These are phyloP conservation scores for Suillus occidentalis DNA, from an alignment of 768 basidiomycete species.

Conservation along the genomic window DNA sequence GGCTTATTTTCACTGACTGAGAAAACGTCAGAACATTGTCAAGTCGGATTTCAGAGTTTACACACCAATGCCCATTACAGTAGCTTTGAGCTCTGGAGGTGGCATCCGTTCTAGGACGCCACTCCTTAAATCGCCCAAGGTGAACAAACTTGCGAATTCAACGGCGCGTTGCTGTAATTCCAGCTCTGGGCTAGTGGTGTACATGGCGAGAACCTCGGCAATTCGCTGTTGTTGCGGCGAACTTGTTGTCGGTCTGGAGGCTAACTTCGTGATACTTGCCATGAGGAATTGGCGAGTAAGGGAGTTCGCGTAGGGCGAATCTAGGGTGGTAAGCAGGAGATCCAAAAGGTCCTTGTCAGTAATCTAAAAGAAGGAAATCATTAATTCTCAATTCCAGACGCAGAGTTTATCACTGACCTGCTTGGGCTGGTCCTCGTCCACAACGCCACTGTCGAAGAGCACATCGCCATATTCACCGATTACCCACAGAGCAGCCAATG, in stretches of 20 bases:
- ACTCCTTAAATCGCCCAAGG: conserved; percentile 66
- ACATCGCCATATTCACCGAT: conserved; percentile 96
- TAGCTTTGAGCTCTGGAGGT: conserved; percentile 96
- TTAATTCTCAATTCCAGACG: not conserved
- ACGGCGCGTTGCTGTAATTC: conserved; percentile 96
- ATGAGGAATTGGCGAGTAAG: conserved; percentile 92
- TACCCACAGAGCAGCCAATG: conserved; percentile 91
- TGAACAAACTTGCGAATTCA: conserved; percentile 88
- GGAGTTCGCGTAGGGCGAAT: conserved; percentile 93
- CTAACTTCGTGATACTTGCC: conserved; percentile 85
- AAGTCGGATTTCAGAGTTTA: conserved; percentile 8
- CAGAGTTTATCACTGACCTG: conserved; percentile 43
- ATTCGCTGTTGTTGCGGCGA: conserved; percentile 75
- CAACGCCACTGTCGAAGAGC: conserved; percentile 80
- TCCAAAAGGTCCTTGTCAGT: conserved; percentile 84
- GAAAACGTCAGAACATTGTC: conserved; percentile 6
- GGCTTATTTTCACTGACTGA: conserved; percentile 94
- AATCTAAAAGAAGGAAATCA: conserved; percentile 42
- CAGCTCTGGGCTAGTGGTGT: conserved; percentile 85
- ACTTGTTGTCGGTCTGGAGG: conserved; percentile 72
- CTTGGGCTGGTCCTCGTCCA: conserved; percentile 72
- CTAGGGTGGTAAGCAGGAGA: conserved; percentile 80
- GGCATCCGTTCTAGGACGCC: conserved; percentile 98
- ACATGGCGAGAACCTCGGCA: conserved; percentile 71
- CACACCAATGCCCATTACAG: conserved; percentile 89